phyloP scores from a whole-genome alignment of 2,329 filamentous ascomycete species.

The Fusarium pseudograminearum region DNA sequence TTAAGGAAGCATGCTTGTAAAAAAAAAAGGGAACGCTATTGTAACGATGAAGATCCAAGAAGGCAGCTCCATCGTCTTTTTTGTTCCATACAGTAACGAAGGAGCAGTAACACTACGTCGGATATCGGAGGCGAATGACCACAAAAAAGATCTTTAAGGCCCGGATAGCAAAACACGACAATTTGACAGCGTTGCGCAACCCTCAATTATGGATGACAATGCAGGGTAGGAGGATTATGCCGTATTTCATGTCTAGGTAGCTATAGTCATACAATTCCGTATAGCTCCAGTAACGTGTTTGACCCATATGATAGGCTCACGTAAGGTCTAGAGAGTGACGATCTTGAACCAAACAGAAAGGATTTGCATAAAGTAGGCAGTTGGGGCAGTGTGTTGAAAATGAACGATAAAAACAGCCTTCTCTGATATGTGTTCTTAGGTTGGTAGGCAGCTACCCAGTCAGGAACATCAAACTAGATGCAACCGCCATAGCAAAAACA shows the following conservation, averaged over 20 bases:
- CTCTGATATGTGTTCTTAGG: not conserved
- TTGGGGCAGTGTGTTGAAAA: not conserved
- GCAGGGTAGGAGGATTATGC: slow-evolving; percentile 30
- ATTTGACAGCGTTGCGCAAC: slow-evolving; percentile 11
- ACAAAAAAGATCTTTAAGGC: slow-evolving; percentile 6
- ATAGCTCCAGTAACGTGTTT: slow-evolving; percentile 5
- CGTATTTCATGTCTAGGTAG: slow-evolving; percentile 10
- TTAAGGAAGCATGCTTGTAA: slow-evolving; percentile 3
- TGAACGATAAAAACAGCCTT: not conserved
- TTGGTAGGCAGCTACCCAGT: slow-evolving; percentile 1
- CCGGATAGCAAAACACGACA: slow-evolving; percentile 33
- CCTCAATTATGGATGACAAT: slow-evolving; percentile 17
- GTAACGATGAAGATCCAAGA: not conserved
- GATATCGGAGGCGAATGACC: slow-evolving; percentile 3
- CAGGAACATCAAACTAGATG: slow-evolving; percentile 6
- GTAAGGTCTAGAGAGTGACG: not conserved
- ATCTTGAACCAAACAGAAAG: not conserved
- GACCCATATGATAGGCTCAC: not conserved
- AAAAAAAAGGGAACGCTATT: not conserved
- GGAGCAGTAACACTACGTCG: not conserved
- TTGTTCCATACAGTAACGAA: not conserved
- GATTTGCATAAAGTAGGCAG: not conserved
- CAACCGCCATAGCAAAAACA: slow-evolving; percentile 2
- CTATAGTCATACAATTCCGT: slow-evolving; percentile 21
- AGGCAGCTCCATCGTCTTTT: not conserved